Conservation (phyloP, 2,329 filamentous ascomycete species). For the Venturia oleaginea region DNA sequence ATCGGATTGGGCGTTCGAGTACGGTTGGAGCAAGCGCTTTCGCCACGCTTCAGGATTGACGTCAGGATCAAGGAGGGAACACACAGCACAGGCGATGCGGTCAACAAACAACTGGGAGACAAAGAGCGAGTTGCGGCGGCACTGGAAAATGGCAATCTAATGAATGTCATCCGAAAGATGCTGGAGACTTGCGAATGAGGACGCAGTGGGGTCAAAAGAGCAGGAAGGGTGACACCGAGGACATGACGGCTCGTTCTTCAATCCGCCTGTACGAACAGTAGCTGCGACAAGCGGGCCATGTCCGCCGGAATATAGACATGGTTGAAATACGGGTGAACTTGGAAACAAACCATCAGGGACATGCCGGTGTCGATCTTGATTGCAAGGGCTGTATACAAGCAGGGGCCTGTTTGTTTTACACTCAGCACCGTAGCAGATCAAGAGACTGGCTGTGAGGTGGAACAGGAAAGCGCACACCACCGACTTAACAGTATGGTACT, state of each 20-base stretch:
- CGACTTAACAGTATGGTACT: too few relatives aligned
- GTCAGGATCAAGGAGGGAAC: slow-evolving; percentile 92
- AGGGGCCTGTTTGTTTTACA: not conserved
- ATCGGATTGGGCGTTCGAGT: slow-evolving; percentile 91
- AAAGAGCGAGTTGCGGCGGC: slow-evolving; percentile 95
- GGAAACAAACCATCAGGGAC: not conserved
- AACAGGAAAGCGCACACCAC: not conserved
- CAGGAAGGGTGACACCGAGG: not conserved
- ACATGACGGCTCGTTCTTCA: not conserved
- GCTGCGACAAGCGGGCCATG: not conserved
- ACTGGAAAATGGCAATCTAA: slow-evolving; percentile 84
- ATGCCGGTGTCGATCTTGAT: not conserved
- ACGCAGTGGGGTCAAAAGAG: not conserved
- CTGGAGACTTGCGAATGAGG: slow-evolving; percentile 68
- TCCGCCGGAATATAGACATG: not conserved
- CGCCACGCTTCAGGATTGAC: slow-evolving; percentile 84
- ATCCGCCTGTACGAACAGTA: not conserved
- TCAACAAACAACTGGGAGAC: slow-evolving; percentile 93
- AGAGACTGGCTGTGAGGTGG: not conserved
- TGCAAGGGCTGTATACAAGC: not conserved
- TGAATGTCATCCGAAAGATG: slow-evolving; percentile 88
- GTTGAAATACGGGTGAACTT: not conserved
- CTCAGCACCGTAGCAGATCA: not conserved
- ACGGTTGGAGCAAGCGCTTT: slow-evolving; percentile 79
- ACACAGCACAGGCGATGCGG: slow-evolving; percentile 89